phyloP scores from a whole-genome alignment of 306 rosid genomes.

The Rosa rugosa region DNA sequence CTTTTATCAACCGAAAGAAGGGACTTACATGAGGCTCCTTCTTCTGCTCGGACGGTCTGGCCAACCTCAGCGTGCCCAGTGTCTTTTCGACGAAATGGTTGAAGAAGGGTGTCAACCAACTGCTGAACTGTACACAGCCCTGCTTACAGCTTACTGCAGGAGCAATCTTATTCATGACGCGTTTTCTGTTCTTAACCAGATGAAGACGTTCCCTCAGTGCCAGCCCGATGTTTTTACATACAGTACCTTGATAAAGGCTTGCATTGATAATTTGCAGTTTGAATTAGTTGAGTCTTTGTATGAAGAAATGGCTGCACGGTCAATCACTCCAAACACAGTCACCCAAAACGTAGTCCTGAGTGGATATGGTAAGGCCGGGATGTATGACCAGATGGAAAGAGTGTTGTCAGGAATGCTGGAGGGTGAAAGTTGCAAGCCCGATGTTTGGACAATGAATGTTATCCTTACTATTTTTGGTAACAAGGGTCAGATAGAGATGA shows the following conservation, averaged over 20 bases:
- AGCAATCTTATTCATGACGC: conserved; percentile 71
- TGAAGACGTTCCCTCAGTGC: conserved; percentile 80
- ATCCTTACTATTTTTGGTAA: conserved; percentile 88
- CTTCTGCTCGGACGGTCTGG: conserved; percentile 83
- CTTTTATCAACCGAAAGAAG: conserved; percentile 89
- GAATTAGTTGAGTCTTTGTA: conserved; percentile 70
- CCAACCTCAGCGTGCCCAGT: conserved; percentile 68
- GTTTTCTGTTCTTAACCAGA: conserved; percentile 57
- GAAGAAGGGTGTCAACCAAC: conserved; percentile 80
- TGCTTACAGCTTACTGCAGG: conserved; percentile 80
- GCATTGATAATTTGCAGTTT: conserved; percentile 68
- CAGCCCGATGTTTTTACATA: conserved; percentile 96
- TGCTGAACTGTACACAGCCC: conserved; percentile 78
- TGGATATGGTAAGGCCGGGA: conserved; percentile 91
- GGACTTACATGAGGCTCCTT: conserved; percentile 90
- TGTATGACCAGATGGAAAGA: conserved; percentile 87
- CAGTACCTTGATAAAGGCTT: conserved; percentile 74
- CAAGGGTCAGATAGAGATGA: conserved; percentile 77
- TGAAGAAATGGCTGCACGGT: conserved; percentile 70
- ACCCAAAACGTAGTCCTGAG: conserved; percentile 87
- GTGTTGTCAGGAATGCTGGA: conserved; percentile 82
- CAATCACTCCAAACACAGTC: conserved; percentile 71
- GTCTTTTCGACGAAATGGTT: conserved; percentile 71
- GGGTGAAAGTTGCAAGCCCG: conserved; percentile 76
- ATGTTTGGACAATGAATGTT: conserved; percentile 97